Percentiles rank a stretch among this genome's conserved stretches.
Conservation (phyloP, 768 basidiomycete genomes). For the Agaricus sinodeliciosus region DNA sequence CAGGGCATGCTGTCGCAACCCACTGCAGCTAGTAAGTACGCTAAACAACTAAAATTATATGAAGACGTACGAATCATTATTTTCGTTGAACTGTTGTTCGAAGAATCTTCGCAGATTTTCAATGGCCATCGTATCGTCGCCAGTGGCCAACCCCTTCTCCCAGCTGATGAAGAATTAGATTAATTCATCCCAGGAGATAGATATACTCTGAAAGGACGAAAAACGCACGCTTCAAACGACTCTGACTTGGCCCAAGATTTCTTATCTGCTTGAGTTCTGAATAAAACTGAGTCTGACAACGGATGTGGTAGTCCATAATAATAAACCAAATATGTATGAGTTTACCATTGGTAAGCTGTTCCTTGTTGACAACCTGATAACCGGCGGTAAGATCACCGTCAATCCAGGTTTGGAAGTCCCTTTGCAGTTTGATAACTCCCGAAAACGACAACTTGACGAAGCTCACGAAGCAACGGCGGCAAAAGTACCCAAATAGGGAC, state of each 20-base stretch:
- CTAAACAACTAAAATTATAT: background rate
- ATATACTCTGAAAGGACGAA: background rate
- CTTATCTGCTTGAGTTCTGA: conserved; percentile 59
- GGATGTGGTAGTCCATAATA: background rate
- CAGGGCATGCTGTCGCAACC: conserved; percentile 73
- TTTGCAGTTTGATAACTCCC: conserved; percentile 59
- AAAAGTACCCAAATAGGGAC: conserved; percentile 78
- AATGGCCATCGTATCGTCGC: conserved; percentile 62
- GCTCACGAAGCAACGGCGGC: conserved; percentile 67
- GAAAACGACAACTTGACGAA: conserved; percentile 73
- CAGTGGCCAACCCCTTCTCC: conserved; percentile 56
- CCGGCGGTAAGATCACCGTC: conserved; percentile 39
- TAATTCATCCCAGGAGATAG: background rate
- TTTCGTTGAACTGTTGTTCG: conserved; percentile 79
- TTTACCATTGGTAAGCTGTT: conserved; percentile 34
- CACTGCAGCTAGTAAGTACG: conserved; percentile 33
- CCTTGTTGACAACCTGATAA: conserved; percentile 44
- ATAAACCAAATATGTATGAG: background rate
- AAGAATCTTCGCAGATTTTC: conserved; percentile 76
- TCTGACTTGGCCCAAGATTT: conserved; percentile 60
- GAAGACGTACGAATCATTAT: conserved; percentile 66
- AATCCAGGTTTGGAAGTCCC: conserved; percentile 64
- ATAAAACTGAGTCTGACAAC: conserved; percentile 44
- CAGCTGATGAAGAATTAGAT: conserved; percentile 36
- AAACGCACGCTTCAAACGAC: conserved; percentile 51